Percentiles rank a stretch among this genome's conserved stretches.
Conservation (phyloP, 2,329 filamentous ascomycete species). For the Ophiocordyceps camponoti-rufipedis region DNA sequence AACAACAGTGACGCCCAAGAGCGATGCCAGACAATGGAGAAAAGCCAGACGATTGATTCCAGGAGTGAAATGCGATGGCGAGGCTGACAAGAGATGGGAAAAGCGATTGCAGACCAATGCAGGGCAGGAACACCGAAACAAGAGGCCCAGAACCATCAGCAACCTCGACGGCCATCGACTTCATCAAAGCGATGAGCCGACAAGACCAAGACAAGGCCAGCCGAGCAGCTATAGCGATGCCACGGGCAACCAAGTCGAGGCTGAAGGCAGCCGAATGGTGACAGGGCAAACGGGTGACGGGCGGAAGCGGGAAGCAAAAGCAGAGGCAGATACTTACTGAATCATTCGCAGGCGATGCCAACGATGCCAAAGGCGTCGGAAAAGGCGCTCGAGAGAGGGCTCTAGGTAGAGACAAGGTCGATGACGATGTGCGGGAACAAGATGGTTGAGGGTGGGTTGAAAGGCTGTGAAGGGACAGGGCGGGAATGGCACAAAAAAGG, state of each 20-base stretch:
- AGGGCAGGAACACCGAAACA: slow-evolving; percentile 5
- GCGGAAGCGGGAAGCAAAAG: slow-evolving; percentile 9
- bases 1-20: slow-evolving; percentile 3
- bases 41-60: slow-evolving; percentile 25
- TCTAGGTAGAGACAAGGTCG: slow-evolving; percentile 9
- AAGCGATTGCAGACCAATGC: slow-evolving; percentile 23
- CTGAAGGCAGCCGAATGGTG: slow-evolving; percentile 18
- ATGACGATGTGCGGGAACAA: slow-evolving; percentile 2
- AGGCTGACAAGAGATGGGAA: slow-evolving; percentile 25
- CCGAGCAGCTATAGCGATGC: slow-evolving; percentile 17
- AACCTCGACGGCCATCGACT: slow-evolving; percentile 15
- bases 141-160: slow-evolving; percentile 10
- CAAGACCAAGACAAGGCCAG: slow-evolving; percentile 7
- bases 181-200: slow-evolving; percentile 14
- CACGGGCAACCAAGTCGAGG: slow-evolving; percentile 11
- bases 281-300: slow-evolving; percentile 15
- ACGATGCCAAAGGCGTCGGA: slow-evolving; percentile 15
- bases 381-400: slow-evolving; percentile 6
- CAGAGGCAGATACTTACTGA: slow-evolving; percentile 24
- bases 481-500: slow-evolving; percentile 17
- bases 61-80: slow-evolving; percentile 23
- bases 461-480: slow-evolving; percentile 14
- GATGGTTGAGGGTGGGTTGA: slow-evolving; percentile 8
- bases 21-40: slow-evolving; percentile 10
- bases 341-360: slow-evolving; percentile 26